phyloP scores from a whole-genome alignment of 495 filamentous ascomycete genomes.

The Penicillium daleae region DNA sequence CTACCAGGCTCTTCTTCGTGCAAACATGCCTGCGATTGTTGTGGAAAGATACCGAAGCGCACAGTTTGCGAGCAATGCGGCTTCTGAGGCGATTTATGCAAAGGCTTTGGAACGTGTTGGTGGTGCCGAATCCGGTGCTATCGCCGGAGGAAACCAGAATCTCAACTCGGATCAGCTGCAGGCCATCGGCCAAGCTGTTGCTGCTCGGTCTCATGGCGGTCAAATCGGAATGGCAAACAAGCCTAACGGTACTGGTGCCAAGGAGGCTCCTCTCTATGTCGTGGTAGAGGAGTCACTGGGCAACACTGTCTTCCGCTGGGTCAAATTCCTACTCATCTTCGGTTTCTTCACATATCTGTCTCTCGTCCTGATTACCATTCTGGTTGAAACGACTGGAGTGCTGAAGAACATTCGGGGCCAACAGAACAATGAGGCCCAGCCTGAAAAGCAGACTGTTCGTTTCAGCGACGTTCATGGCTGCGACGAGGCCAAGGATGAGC shows the following conservation, averaged over 20 bases:
- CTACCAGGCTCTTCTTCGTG: conserved; percentile 86
- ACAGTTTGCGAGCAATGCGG: conserved; percentile 76
- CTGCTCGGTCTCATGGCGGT: conserved; percentile 70
- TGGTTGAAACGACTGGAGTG: conserved; percentile 75
- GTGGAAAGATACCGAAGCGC: conserved; percentile 86
- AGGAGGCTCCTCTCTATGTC: conserved; percentile 84
- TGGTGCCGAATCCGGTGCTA: conserved; percentile 54
- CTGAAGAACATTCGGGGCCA: conserved; percentile 76
- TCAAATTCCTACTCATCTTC: conserved; percentile 82
- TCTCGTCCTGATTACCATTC: conserved; percentile 73
- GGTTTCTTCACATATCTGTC: conserved; percentile 73
- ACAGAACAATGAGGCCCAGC: conserved; percentile 78
- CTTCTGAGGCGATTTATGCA: conserved; percentile 73
- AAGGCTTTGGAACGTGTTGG: conserved; percentile 72
- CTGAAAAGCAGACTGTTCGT: conserved; percentile 85
- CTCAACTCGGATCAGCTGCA: conserved; percentile 70
- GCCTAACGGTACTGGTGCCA: conserved; percentile 64
- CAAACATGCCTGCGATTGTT: conserved; percentile 90
- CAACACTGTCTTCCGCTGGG: conserved; percentile 81
- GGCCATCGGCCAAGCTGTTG: conserved; percentile 85
- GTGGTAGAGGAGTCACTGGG: conserved; percentile 92
- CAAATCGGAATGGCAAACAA: conserved; percentile 54
- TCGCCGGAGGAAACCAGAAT: conserved; percentile 37
- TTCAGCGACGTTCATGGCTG: conserved; percentile 97
- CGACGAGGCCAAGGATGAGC: conserved; percentile 96